Base-by-base conservation (phyloP, 2,329 filamentous ascomycete species). In the Xylariales sp. region DNA sequence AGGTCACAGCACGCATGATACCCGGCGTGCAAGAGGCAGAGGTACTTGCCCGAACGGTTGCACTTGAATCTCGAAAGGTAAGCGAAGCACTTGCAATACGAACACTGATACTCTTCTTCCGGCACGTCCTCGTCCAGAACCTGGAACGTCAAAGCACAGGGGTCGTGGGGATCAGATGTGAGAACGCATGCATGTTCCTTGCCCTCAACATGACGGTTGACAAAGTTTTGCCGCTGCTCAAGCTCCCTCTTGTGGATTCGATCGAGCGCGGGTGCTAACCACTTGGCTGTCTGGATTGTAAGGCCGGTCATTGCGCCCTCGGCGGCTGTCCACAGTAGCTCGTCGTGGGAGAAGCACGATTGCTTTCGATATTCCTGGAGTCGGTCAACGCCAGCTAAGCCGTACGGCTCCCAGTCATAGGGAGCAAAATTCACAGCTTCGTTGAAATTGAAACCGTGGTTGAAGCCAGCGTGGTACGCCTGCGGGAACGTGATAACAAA, bases 351-450 rank as follows among this genome's bases (percentile, higher is more conserved):
- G 60, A 98, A 98, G 60, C 93, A 97, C 2, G 93, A 89, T 47
- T 96, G 90, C 40, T 90, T 80, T 40, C 91, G 78, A 60, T 96
- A 98, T 34, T 83, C 76, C 51, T 93, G 88, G 20, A 97, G 70
- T 47, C 91, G 77, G 52, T 91, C 83, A 2, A 97, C 90, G 1
- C 93, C 90, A 19, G 82, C 76, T 39, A 91, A 81, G 2, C 93
- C 93, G 56, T 82, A 94, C 0, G 89, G 88, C 54, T 98, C 93
- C 93, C 93, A 98, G 52, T 98, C 93, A 19, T 72, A 74, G 1
- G 93, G 93, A 0, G 93, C 93, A 63, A 98, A 98, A 57, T 98
- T 98, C 50, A 98, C 93, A 5, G 93, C 93, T 60, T 98, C 93
- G 51, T 98, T 98, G 63, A 96, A 95, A 57, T 98, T 98, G 69